A percentile compares a stretch with the other conserved stretches of the same genome.
These are phyloP conservation scores for Leccinum pachyderme DNA, from an alignment of 1,284 basidiomycete species.

Conservation along the genomic window DNA sequence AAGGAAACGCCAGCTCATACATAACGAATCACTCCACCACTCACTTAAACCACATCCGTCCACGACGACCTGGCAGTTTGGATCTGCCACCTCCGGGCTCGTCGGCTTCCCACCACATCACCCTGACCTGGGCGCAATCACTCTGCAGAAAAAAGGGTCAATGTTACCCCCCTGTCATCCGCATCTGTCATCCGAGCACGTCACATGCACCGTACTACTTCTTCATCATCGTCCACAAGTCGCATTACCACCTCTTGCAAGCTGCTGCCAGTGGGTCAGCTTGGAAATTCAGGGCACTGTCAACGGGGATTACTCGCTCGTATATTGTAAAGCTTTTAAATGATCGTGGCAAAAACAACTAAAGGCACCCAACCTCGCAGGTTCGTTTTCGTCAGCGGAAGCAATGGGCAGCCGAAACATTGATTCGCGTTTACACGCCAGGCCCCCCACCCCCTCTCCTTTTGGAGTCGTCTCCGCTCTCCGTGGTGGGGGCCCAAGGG, in stretches of 20 bases:
- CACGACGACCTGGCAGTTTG: constrained; percentile 7
- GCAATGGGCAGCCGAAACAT: constrained; percentile 1
- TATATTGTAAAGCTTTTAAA: constrained; percentile 15
- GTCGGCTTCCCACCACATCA: constrained; percentile 18
- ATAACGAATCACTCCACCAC: constrained; percentile 3
- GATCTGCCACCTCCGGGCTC: constrained; percentile 15
- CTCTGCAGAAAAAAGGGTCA: constrained; percentile 5
- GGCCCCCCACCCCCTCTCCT: background rate
- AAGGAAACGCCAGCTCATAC: constrained; percentile 16
- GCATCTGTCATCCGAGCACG: constrained; percentile 2
- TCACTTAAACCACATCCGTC: constrained; percentile 14
- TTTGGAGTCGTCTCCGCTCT: constrained; percentile 5
- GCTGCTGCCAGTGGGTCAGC: constrained; percentile 15
- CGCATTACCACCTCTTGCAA: constrained; percentile 12
- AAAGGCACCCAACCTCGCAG: constrained; percentile 3
- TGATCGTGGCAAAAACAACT: constrained; percentile 15
- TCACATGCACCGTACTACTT: constrained; percentile 8
- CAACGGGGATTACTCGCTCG: constrained; percentile 31
- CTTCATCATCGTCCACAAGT: constrained; percentile 10
- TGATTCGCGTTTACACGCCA: background rate
- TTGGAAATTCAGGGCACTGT: constrained; percentile 29
- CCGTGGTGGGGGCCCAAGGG: background rate
- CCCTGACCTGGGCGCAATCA: constrained; percentile 21
- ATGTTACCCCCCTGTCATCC: constrained; percentile 14
- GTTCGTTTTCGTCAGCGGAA: background rate